phyloP scores from a whole-genome alignment of 306 rosid species.

The Acacia crassicarpa region DNA sequence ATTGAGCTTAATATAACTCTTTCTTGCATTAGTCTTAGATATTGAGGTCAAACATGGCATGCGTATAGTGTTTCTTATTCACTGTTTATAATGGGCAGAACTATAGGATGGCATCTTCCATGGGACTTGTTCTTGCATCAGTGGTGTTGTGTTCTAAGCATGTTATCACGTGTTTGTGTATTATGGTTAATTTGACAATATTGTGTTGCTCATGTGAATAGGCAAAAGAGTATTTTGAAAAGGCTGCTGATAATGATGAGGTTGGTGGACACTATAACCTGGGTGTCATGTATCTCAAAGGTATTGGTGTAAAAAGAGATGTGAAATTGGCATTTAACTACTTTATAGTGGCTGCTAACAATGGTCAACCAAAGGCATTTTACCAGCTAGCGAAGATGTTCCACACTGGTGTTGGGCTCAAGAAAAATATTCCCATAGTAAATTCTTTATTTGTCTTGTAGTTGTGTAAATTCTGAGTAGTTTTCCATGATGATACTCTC shows the following conservation, averaged over 20 bases:
- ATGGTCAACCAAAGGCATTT: slow-evolving; percentile 97
- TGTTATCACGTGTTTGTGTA: background rate
- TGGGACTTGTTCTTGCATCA: background rate
- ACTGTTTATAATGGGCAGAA: slow-evolving; percentile 6
- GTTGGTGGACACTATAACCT: slow-evolving; percentile 93
- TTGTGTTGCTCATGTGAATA: slow-evolving; percentile 22
- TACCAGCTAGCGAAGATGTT: slow-evolving; percentile 99
- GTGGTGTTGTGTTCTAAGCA: background rate
- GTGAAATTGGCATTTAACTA: slow-evolving; percentile 68
- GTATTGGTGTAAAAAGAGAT: slow-evolving; percentile 92
- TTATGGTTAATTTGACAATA: slow-evolving; percentile 15
- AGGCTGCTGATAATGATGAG: slow-evolving; percentile 75
- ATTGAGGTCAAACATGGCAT: background rate
- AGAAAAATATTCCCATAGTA: slow-evolving; percentile 81
- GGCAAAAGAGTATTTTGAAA: slow-evolving; percentile 97
- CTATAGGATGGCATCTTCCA: background rate
- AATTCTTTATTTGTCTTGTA: slow-evolving; percentile 10
- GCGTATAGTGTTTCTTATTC: background rate
- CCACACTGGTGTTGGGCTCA: slow-evolving; percentile 90
- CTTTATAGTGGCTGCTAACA: slow-evolving; percentile 80
- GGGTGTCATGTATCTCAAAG: slow-evolving; percentile 94
- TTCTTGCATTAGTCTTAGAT: background rate
- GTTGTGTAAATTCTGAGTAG: slow-evolving; percentile 8
- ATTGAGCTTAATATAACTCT: background rate
- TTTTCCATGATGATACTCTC: background rate